Conservation (phyloP, 176 grass and related monocot species). For the Carex scoparia region DNA sequence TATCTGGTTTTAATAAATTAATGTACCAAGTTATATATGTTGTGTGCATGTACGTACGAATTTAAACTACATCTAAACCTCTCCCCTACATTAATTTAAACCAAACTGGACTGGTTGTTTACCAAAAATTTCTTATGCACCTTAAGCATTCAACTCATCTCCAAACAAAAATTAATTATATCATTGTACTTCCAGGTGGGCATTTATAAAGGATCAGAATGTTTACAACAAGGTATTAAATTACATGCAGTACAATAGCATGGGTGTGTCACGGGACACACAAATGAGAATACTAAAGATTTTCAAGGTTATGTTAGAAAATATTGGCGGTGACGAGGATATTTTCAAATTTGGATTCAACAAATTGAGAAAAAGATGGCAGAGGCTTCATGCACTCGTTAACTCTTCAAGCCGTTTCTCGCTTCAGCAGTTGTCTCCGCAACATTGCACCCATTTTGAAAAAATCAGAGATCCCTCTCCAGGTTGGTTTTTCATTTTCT, state of each 20-base stretch:
- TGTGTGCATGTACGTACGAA: neutral
- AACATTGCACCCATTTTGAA: conserved; percentile 64
- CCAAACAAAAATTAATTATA: neutral
- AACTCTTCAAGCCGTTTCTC: conserved; percentile 56
- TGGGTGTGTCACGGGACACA: conserved; percentile 60
- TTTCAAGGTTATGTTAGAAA: conserved; percentile 46
- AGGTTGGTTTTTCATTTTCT: conserved; percentile 35
- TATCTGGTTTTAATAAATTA: neutral
- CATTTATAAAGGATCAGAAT: conserved; percentile 55
- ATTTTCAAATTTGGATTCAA: conserved; percentile 64
- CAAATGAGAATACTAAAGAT: conserved; percentile 57
- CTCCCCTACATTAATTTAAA: neutral
- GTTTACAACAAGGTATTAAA: conserved; percentile 27
- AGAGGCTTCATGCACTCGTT: conserved; percentile 35
- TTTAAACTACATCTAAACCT: neutral
- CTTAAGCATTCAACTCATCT: neutral
- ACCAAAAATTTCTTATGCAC: neutral
- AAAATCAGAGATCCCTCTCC: conserved; percentile 49
- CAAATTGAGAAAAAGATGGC: conserved; percentile 43
- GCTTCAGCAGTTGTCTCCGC: conserved; percentile 44
- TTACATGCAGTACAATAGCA: conserved; percentile 31
- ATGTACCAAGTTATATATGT: neutral
- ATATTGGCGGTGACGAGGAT: conserved; percentile 38
- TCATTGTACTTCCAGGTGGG: conserved; percentile 45
- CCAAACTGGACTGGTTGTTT: neutral